phyloP scores from a whole-genome alignment of 1,284 basidiomycete species.

The Pseudozyma hubeiensis region DNA sequence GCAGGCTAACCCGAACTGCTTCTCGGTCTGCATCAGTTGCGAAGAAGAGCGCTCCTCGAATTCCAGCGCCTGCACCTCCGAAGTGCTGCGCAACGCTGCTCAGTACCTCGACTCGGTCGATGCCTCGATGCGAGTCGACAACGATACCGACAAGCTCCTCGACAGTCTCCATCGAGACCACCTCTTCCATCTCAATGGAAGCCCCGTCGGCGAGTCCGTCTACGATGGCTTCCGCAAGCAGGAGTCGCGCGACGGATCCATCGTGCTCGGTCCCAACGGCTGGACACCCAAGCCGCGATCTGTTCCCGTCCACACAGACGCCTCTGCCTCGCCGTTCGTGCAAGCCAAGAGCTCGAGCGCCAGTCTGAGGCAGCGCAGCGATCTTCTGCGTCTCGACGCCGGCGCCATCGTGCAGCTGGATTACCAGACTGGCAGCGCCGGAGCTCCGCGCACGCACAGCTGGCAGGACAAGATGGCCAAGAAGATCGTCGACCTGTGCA shows the following conservation, averaged over 20 bases:
- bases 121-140: conserved; percentile 72
- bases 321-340: conserved; percentile 34
- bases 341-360: conserved; percentile 19
- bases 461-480: conserved; percentile 32
- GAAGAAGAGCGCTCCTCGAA: conserved; percentile 75
- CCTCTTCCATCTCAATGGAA: conserved; percentile 17
- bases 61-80: conserved; percentile 14
- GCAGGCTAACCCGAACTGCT: conserved; percentile 77
- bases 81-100: conserved; percentile 71
- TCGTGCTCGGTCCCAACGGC: conserved; percentile 63
- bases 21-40: conserved; percentile 86
- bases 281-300: conserved; percentile 53
- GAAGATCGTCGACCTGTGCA: conserved; percentile 61
- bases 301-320: conserved; percentile 23
- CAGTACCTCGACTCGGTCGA: conserved; percentile 75
- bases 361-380: conserved; percentile 5
- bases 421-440: conserved; percentile 22
- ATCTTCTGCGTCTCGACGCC: conserved; percentile 32
- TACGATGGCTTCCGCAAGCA: conserved; percentile 22
- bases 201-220: conserved; percentile 4
- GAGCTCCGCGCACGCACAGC: not conserved
- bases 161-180: conserved; percentile 74
- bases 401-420: conserved; percentile 66
- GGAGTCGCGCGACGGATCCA: conserved; percentile 33
- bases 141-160: conserved; percentile 77